Conservation (phyloP, 2,329 filamentous ascomycete species). For the Paradendryphiella salina region DNA sequence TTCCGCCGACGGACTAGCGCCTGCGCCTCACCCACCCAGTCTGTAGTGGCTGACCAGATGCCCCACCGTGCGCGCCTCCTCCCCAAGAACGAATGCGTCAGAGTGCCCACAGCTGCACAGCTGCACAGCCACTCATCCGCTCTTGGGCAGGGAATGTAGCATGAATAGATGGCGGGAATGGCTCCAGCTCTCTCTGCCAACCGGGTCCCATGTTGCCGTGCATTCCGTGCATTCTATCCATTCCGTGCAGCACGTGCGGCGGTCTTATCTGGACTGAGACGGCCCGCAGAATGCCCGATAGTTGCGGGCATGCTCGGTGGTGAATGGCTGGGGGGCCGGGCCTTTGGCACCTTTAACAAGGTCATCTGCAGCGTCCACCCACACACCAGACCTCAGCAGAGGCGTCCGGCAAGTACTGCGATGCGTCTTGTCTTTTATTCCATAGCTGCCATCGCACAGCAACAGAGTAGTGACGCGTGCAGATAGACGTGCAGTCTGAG, state of each 20-base stretch:
- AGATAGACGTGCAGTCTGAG: constrained; percentile 14
- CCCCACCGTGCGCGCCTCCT: neutral
- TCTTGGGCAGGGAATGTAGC: neutral
- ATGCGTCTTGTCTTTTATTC: constrained; percentile 10
- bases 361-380: constrained; percentile 31
- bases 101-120: neutral
- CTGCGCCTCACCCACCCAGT: constrained; percentile 1
- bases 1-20: constrained; percentile 9
- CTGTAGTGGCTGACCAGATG: too few species aligned
- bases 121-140: neutral
- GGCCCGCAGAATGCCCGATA: constrained; percentile 10
- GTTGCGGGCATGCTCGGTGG: constrained; percentile 11
- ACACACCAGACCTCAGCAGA: constrained; percentile 18
- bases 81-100: neutral
- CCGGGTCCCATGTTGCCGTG: neutral
- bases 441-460: constrained; percentile 12
- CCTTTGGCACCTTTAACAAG: constrained; percentile 9
- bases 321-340: constrained; percentile 16
- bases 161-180: neutral
- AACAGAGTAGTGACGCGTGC: constrained; percentile 21
- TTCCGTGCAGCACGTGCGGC: constrained; percentile 2
- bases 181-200: neutral
- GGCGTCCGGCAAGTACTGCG: constrained; percentile 13
- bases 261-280: constrained; percentile 15
- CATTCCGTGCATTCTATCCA: neutral